Evolutionary conservation across 805 yeast genomes (phyloP).

Genomic region (Candida ulmi): DNA sequence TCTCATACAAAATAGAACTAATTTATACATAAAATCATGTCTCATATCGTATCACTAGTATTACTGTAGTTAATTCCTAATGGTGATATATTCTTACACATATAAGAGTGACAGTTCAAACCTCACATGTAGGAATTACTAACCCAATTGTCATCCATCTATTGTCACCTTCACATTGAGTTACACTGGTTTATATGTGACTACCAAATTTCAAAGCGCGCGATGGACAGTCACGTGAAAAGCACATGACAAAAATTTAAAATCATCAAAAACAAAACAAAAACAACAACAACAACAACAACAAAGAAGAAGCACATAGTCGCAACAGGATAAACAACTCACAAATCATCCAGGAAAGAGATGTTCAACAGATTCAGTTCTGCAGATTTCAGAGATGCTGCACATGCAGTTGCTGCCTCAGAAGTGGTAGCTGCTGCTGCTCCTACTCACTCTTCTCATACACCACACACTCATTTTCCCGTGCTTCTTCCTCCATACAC

Average conservation of each 20-base stretch:
- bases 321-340: background rate
- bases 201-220: too few species aligned
- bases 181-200: too few species aligned
- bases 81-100: too few species aligned
- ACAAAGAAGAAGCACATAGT: background rate
- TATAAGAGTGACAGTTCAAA: too few species aligned
- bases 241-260: background rate
- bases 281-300: background rate
- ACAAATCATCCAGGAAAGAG: background rate
- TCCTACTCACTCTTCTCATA: background rate
- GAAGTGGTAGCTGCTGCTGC: background rate
- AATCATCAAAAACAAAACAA: background rate
- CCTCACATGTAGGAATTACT: too few species aligned
- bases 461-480: slow-evolving; percentile 17
- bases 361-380: slow-evolving; percentile 1
- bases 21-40: too few species aligned
- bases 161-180: too few species aligned
- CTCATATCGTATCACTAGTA: too few species aligned
- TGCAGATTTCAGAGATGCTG: background rate
- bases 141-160: too few species aligned
- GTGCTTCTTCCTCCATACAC: slow-evolving; percentile 52
- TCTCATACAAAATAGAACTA: too few species aligned
- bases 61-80: too few species aligned
- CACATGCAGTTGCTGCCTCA: background rate
- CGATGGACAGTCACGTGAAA: too few species aligned